Evolutionary conservation across 306 rosid species (phyloP).

Genomic region (Rosa persica): DNA sequence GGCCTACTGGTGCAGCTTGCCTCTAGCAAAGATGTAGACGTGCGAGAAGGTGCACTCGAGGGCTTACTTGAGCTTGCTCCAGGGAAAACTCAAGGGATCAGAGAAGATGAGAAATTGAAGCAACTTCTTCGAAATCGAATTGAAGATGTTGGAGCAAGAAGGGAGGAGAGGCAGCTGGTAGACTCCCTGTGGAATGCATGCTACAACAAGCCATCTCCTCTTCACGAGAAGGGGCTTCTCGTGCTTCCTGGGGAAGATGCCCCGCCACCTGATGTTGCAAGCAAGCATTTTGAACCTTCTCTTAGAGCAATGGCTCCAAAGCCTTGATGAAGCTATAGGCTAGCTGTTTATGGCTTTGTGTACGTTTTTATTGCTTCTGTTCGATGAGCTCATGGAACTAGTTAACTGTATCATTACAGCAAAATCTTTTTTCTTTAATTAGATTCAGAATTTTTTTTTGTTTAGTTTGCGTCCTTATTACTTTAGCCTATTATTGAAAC

Average conservation of each 20-base stretch:
- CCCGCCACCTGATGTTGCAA: constrained; percentile 72
- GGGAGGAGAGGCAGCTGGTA: constrained; percentile 77
- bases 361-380: neutral
- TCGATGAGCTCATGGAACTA: neutral
- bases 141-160: constrained; percentile 72
- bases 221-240: constrained; percentile 72
- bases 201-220: constrained; percentile 65
- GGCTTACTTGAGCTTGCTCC: constrained; percentile 63
- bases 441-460: neutral
- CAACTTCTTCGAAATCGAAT: constrained; percentile 71
- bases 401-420: too few relatives aligned
- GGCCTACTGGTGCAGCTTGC: constrained; percentile 73
- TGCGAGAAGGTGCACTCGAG: constrained; percentile 83
- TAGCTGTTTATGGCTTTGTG: neutral
- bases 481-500: too few relatives aligned
- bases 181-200: constrained; percentile 72
- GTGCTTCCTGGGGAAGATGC: constrained; percentile 78
- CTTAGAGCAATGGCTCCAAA: constrained; percentile 61
- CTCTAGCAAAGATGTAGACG: constrained; percentile 63
- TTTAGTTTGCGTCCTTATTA: neutral
- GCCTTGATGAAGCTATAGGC: constrained; percentile 31
- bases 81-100: constrained; percentile 25
- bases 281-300: constrained; percentile 77
- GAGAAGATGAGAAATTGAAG: constrained; percentile 59
- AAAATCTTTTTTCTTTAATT: too few relatives aligned